Percentiles rank a stretch among this genome's conserved stretches.
These are phyloP conservation scores for Sugiyamaella sp. DNA, from an alignment of 1,139 yeast species.

Conservation along the genomic window DNA sequence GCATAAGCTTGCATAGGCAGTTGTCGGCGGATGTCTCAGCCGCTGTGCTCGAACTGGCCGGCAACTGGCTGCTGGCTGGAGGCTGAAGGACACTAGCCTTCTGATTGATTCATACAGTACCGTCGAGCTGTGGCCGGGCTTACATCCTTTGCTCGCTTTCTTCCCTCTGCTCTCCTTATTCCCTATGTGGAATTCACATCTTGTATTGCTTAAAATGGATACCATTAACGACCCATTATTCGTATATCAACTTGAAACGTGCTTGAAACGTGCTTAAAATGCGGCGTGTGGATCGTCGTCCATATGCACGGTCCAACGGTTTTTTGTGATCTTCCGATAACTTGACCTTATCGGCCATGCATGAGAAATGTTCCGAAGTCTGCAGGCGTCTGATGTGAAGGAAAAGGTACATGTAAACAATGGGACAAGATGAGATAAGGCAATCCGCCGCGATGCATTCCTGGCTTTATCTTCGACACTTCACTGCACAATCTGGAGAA, in stretches of 20 bases:
- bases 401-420: neutral
- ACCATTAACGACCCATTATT: neutral
- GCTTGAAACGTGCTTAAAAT: slow-evolving; percentile 17
- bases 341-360: neutral
- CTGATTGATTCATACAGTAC: no score
- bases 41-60: no score
- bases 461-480: no score
- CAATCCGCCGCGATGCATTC: neutral
- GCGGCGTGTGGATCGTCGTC: slow-evolving; percentile 15
- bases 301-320: slow-evolving; percentile 8
- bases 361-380: slow-evolving; percentile 8
- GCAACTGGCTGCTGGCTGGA: no score
- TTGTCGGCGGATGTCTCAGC: no score
- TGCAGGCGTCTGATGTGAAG: slow-evolving; percentile 2
- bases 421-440: slow-evolving; percentile 3
- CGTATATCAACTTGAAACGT: slow-evolving; percentile 18
- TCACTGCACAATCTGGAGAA: no score
- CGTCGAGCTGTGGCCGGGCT: no score
- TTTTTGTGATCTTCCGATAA: neutral
- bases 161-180: no score
- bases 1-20: slow-evolving; percentile 1
- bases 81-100: no score
- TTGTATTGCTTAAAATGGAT: neutral
- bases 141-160: no score
- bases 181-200: neutral